Evolutionary conservation across 768 basidiomycete species (phyloP).

Genomic region (Suillus cothurnatus): DNA sequence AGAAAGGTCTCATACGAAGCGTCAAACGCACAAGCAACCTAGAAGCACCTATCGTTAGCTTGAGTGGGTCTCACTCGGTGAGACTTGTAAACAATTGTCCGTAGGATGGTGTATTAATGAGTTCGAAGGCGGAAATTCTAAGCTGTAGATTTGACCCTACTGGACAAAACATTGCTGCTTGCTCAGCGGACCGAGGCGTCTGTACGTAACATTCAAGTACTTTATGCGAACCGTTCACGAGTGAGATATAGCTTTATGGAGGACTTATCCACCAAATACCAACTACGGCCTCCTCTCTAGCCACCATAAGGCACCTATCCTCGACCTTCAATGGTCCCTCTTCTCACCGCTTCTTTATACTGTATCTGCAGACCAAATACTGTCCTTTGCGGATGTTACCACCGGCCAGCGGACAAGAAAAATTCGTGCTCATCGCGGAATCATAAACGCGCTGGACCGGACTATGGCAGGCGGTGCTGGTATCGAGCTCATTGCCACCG

Average conservation of each 20-base stretch:
- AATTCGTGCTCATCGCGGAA: constrained; percentile 87
- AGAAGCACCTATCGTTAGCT: constrained; percentile 91
- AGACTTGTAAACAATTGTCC: constrained; percentile 27
- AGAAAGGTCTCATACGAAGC: constrained; percentile 79
- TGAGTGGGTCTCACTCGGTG: constrained; percentile 86
- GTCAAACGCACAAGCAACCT: constrained; percentile 92
- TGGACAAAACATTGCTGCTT: constrained; percentile 92
- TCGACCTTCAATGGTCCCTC: constrained; percentile 91
- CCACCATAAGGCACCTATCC: constrained; percentile 87
- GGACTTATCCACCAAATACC: constrained; percentile 87
- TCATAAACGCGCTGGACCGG: constrained; percentile 88
- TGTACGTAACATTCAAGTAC: constrained; percentile 55
- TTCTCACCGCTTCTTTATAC: constrained; percentile 73
- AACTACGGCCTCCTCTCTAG: constrained; percentile 88
- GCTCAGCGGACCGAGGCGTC: constrained; percentile 86
- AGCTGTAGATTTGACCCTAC: constrained; percentile 94
- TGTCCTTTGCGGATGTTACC: constrained; percentile 75
- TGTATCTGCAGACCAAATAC: constrained; percentile 87
- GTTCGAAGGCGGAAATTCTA: constrained; percentile 74
- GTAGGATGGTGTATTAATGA: background rate
- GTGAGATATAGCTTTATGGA: constrained; percentile 69
- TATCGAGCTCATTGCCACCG: constrained; percentile 82
- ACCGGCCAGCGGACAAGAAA: constrained; percentile 81
- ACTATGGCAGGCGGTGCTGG: constrained; percentile 85
- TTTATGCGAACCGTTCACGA: constrained; percentile 7